phyloP scores from a whole-genome alignment of 306 rosid species.

The Cicer judaicum region DNA sequence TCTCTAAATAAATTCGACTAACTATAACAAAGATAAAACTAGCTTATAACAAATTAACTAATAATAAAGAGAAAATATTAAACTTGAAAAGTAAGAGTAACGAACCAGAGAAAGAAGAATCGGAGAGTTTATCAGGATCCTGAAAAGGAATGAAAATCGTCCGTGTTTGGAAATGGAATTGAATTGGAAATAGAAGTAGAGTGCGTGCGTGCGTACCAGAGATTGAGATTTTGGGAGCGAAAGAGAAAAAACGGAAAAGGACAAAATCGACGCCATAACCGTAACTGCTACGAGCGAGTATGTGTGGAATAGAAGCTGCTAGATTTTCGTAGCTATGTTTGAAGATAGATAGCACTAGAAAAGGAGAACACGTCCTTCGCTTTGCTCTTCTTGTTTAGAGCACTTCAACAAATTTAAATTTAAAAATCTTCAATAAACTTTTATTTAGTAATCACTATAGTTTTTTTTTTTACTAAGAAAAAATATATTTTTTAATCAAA shows the following conservation, averaged over 20 bases:
- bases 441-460: too few relatives aligned
- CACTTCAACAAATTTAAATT: neutral
- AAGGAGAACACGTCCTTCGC: slow-evolving; percentile 1
- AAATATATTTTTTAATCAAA: too few relatives aligned
- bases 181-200: neutral
- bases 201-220: slow-evolving; percentile 20
- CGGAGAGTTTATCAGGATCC: slow-evolving; percentile 37
- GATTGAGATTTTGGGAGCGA: slow-evolving; percentile 54
- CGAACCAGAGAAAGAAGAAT: slow-evolving; percentile 44
- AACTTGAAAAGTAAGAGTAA: neutral
- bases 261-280: slow-evolving; percentile 65
- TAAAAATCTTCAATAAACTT: too few relatives aligned
- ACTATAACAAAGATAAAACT: too few relatives aligned
- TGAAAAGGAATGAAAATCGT: slow-evolving; percentile 12
- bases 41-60: too few relatives aligned
- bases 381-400: neutral
- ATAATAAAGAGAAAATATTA: too few relatives aligned
- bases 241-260: slow-evolving; percentile 49
- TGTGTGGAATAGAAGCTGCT: slow-evolving; percentile 11
- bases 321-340: slow-evolving; percentile 2
- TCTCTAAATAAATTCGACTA: too few relatives aligned
- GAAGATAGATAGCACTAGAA: neutral
- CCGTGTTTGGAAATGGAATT: neutral
- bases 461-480: too few relatives aligned
- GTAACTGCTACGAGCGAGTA: neutral